Evolutionary conservation across 192 early-diverging fungal genomes (phyloP), one percentile per base, ranked within the genome.

Genomic region (Coemansia sp.): DNA sequence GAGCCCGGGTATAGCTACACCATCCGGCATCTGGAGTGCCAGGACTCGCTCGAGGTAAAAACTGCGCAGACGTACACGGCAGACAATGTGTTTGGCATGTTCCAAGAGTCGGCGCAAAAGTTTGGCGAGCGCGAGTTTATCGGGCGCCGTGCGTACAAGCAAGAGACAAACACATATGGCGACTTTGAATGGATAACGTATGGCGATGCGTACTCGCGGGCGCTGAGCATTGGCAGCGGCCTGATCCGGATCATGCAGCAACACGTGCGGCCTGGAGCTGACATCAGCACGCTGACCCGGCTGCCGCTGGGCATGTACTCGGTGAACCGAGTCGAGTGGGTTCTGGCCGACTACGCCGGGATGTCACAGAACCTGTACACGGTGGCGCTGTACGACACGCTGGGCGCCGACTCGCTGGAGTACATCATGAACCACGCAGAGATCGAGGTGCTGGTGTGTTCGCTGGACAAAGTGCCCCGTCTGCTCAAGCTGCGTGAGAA

Each of bases 351-450:
- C 62, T 81, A 85, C 42, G 93, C 78, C 1, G 82, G 86, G 20
- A 68, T 86, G 34, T 82, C 85, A 44, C 88, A 92, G 59, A 85
- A 83, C 57, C 55, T 88, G 36, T 83, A 82, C 57, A 76, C 83
- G 4, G 93, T 95, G 10, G 87, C 94, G 5, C 78, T 96, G 34
- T 94, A 95, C 73, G 94, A 97, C 68, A 94, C 93, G 17, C 84
- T 97, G 14, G 96, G 92, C 51, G 85, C 87, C 0, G 90, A 93
- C 25, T 84, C 91, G 8, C 80, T 96, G 44, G 85, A 90, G 74
- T 94, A 89, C 60, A 92, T 96, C 38, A 64, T 96, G 20, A 94
- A 92, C 72, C 92, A 95, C 53, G 83, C 93, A 9, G 93, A 93
- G 38, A 80, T 90, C 52, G 74, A 85, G 22, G 64, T 88, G 22